phyloP scores from a whole-genome alignment of 2,329 filamentous ascomycete genomes.

The Verruconis gallopava region DNA sequence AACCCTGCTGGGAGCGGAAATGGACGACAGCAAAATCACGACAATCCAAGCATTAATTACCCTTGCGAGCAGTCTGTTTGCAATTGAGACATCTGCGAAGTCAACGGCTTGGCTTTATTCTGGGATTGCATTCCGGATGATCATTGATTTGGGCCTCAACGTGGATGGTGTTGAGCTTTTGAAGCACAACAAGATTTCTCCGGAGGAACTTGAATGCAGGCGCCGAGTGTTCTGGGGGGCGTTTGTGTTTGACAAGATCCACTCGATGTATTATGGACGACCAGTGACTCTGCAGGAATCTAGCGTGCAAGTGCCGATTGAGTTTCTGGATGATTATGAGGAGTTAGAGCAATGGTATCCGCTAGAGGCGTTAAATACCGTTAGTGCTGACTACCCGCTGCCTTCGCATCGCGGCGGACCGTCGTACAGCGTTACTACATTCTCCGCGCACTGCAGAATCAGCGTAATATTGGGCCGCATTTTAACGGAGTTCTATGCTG shows the following conservation, averaged over 20 bases:
- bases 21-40: constrained; percentile 35
- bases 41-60: constrained; percentile 35
- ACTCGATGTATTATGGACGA: constrained; percentile 20
- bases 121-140: constrained; percentile 30
- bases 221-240: constrained; percentile 24
- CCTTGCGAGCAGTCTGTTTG: constrained; percentile 9
- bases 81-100: constrained; percentile 11
- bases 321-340: constrained; percentile 17
- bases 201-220: constrained; percentile 20
- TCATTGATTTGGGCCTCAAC: constrained; percentile 29
- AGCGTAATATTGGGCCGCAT: constrained; percentile 6
- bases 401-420: constrained; percentile 7
- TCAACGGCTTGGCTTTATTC: constrained; percentile 29
- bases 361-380: constrained; percentile 1
- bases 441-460: constrained; percentile 6
- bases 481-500: constrained; percentile 6
- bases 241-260: constrained; percentile 21
- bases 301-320: constrained; percentile 15
- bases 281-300: constrained; percentile 15
- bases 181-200: constrained; percentile 15
- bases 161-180: constrained; percentile 17
- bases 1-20: constrained; percentile 30
- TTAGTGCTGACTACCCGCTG: constrained; percentile 3
- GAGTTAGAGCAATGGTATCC: constrained; percentile 9
- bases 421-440: constrained; percentile 7